Evolutionary conservation across 179 eudicot genomes (phyloP).

Genomic region (Vitellaria paradoxa): DNA sequence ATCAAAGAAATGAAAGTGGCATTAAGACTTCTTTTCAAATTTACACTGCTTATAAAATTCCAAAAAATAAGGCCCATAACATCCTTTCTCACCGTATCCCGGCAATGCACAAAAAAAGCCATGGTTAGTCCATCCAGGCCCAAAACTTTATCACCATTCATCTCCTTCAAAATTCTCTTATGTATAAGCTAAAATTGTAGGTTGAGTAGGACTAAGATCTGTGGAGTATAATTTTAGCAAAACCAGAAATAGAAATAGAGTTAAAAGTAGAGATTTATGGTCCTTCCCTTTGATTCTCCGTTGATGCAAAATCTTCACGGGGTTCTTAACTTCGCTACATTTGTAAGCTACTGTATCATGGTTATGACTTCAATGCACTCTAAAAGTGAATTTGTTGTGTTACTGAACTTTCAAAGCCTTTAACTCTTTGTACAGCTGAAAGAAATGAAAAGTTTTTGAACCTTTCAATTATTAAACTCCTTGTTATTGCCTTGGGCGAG

Average conservation of each 20-base stretch:
- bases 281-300: not conserved
- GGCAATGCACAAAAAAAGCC: too few relatives aligned
- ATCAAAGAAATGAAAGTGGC: too few relatives aligned
- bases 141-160: too few relatives aligned
- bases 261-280: not conserved
- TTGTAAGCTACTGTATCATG: slow-evolving; percentile 3
- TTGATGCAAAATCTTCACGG: not conserved
- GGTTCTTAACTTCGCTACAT: not conserved
- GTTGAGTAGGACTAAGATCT: not conserved
- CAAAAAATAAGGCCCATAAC: too few relatives aligned
- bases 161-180: too few relatives aligned
- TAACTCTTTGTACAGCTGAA: not conserved
- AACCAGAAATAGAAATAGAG: not conserved
- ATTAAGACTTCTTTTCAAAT: too few relatives aligned
- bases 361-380: not conserved
- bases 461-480: not conserved
- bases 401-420: not conserved
- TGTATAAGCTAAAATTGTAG: not conserved
- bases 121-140: too few relatives aligned
- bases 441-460: slow-evolving; percentile 2
- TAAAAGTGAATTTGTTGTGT: not conserved
- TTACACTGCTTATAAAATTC: too few relatives aligned
- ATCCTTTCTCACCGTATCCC: too few relatives aligned
- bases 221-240: not conserved
- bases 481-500: not conserved